Base-by-base conservation (phyloP, 257 asterid genomes). In the Gentiana macrophylla region DNA sequence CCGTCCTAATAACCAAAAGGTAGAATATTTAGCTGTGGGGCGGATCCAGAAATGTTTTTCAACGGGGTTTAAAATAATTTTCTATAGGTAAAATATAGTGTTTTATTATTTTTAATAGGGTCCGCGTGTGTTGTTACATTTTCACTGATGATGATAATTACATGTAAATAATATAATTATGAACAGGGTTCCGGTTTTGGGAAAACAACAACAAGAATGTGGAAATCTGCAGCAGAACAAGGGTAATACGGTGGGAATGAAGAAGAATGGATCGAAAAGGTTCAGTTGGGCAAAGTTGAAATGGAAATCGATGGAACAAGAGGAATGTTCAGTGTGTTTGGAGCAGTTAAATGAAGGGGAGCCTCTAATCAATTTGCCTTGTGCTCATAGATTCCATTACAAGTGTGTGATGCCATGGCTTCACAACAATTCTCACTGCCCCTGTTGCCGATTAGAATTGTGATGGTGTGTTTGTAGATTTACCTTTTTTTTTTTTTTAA, bases 401-500 rank as follows among this genome's bases (percentile, higher is more conserved):
- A 77, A 66, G 12, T 86, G 95, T 61, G 71, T 84, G 79, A 50
- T 69, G 13, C 95, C 95, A 44, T 86, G 95, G 95, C 70, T 86
- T 51, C 78, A 76, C 62, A 72, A 65, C 52, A 82, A 72, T 61
- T 70, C 78, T 0, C 92, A 72, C 43, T 85, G 95, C 64, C 95
- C 95, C 63, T 82, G 86, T 63, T 85, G 95, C 64, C 74, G 95
- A 53, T 47, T 53, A 59, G 53, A 58, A 24, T 11, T 48, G 24
- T 24, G 24, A 24, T 24, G 24, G 24, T 24, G 24, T 24, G 24
- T 24, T 24, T 24, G 24, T 24, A 24, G 24, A 24, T 24, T 24
- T 24, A 24, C 24, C 0, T 24, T 24, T 0, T 0, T 24, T 24
- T 24, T 24, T 0, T 24, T 24, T 24, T 24, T 24, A 0, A 24